Evolutionary conservation across 2,329 filamentous ascomycete genomes (phyloP).

Genomic region (Fusarium burgessii): DNA sequence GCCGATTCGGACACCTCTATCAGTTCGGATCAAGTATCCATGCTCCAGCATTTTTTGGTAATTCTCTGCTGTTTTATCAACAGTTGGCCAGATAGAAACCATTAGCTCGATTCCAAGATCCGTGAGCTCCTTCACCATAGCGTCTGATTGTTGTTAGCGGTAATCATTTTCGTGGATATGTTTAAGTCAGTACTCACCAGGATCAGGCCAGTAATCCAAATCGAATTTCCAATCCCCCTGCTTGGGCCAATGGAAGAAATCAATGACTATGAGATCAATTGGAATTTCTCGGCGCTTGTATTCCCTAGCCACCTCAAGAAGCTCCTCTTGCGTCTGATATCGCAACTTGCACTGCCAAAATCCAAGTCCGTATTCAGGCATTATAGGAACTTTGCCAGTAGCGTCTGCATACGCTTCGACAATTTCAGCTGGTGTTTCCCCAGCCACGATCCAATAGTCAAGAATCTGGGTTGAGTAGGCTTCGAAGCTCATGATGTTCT

Average conservation of each 20-base stretch:
- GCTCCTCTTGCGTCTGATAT: constrained; percentile 74
- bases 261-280: constrained; percentile 73
- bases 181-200: constrained; percentile 53
- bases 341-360: constrained; percentile 78
- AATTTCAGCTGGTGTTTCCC: constrained; percentile 66
- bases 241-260: constrained; percentile 75
- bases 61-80: constrained; percentile 69
- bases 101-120: constrained; percentile 72
- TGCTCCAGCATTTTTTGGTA: constrained; percentile 71
- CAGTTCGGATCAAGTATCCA: constrained; percentile 70
- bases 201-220: constrained; percentile 72
- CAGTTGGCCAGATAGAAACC: constrained; percentile 77
- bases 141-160: constrained; percentile 52
- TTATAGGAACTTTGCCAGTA: constrained; percentile 72
- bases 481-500: constrained; percentile 71
- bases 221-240: constrained; percentile 79
- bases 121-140: constrained; percentile 72
- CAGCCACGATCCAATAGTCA: constrained; percentile 74
- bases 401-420: constrained; percentile 66
- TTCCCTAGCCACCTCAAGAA: constrained; percentile 70
- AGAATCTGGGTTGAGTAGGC: constrained; percentile 67
- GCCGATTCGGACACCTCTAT: constrained; percentile 68
- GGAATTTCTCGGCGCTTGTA: constrained; percentile 67
- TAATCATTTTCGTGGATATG: background rate
- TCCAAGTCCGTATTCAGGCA: constrained; percentile 76